Conservation (phyloP, 345 rosid genomes). For the Hypericum perforatum region DNA sequence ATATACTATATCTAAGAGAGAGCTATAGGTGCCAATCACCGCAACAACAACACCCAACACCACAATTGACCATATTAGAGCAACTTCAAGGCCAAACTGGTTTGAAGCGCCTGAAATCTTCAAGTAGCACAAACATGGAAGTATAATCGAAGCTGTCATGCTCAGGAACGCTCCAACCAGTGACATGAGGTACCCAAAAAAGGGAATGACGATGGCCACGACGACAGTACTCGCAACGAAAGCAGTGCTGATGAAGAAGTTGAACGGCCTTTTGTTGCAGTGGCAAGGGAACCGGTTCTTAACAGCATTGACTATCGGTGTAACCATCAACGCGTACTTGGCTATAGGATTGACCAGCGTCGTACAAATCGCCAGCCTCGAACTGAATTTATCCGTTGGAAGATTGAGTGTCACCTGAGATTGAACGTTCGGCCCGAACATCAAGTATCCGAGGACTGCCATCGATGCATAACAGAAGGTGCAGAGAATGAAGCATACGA, state of each 20-base stretch:
- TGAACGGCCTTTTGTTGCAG: slow-evolving; percentile 14
- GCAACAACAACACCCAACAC: slow-evolving; percentile 4
- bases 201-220: slow-evolving; percentile 42
- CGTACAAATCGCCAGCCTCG: slow-evolving; percentile 56
- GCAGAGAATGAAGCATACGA: slow-evolving; percentile 16
- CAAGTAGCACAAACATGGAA: slow-evolving; percentile 16
- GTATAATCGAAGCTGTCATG: slow-evolving; percentile 8
- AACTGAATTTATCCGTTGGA: slow-evolving; percentile 32
- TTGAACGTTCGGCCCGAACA: slow-evolving; percentile 37
- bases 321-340: slow-evolving; percentile 49
- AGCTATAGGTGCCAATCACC: slow-evolving; percentile 14
- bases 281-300: slow-evolving; percentile 22
- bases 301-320: slow-evolving; percentile 38
- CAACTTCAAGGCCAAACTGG: slow-evolving; percentile 10
- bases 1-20: slow-evolving; percentile 7
- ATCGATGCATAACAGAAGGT: slow-evolving; percentile 42
- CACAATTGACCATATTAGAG: slow-evolving; percentile 1
- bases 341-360: slow-evolving; percentile 52
- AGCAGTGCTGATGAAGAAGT: slow-evolving; percentile 28
- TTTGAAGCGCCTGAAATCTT: slow-evolving; percentile 12
- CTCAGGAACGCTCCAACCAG: slow-evolving; percentile 52
- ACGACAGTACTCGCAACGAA: slow-evolving; percentile 37
- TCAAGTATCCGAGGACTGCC: slow-evolving; percentile 49
- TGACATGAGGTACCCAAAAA: slow-evolving; percentile 43
- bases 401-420: slow-evolving; percentile 56